Evolutionary conservation across 352 stramenopile genomes (phyloP), one percentile per base, ranked within the genome.

Genomic region (Phytopythium kandeliae): DNA sequence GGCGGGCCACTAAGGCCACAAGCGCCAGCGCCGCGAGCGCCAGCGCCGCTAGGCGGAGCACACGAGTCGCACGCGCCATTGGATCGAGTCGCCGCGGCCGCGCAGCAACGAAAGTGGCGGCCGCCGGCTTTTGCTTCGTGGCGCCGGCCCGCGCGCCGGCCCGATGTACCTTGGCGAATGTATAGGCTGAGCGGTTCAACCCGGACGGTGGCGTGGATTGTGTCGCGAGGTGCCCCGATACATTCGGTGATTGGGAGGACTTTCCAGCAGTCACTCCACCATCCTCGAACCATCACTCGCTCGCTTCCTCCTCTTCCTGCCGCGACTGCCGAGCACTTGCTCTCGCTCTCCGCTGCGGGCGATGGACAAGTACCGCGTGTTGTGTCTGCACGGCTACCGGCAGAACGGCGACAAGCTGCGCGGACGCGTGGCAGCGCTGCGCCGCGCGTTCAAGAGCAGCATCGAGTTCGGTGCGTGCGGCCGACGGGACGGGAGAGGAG

Each of bases 381-480:
- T 95, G n/a, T 95, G 84, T 61, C 70, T 95, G 24, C 84, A 95
- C 54, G 84, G 84, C 34, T 89, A 92, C 58, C 78, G 79, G 51
- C 84, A 95, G 63, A 85, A 81, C 58, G 75, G 67, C 24, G 55
- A 74, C 45, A 92, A 86, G 55, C 55, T 95, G 28, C 82, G 73
- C 42, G 79, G 69, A 6, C 77, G 81, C 54, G 89, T 94, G 19
- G 75, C 79, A 7, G 78, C 77, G 12, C 83, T 85, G 48, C 74
- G 79, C 8, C 70, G 84, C 19, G 63, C 72, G 36, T 87, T 92
- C 55, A 91, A 89, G 58, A 86, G 71, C 21, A 87, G 59, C 26
- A 67, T 89, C 17, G 82, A 95, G 50, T 93, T 95, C 43, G 82
- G 85, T 94, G 46, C 25, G 79, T 50, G 3, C 11, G n/a, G n/a